Conservation (phyloP, 2,329 filamentous ascomycete genomes). For the Venturia asperata region DNA sequence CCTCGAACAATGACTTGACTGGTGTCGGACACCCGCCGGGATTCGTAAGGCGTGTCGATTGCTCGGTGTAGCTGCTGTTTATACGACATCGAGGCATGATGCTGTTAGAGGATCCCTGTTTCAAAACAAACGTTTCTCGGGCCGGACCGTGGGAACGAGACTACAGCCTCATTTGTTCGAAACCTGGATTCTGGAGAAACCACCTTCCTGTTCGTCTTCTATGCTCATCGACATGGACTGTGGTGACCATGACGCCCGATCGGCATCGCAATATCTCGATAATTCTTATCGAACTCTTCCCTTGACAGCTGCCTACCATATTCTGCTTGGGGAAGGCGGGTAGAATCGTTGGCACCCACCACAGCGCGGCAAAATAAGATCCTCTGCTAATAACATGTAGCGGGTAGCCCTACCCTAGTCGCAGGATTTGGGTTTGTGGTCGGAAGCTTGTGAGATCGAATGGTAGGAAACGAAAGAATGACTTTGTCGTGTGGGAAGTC, state of each 20-base stretch:
- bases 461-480: not conserved
- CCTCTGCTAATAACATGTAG: not conserved
- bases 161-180: constrained; percentile 1
- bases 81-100: not conserved
- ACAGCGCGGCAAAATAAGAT: not conserved
- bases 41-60: not conserved
- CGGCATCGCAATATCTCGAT: not conserved
- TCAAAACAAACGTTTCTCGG: not conserved
- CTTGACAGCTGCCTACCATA: not conserved
- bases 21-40: not conserved
- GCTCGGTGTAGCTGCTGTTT: not conserved
- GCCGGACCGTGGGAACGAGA: constrained; percentile 4
- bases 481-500: not conserved
- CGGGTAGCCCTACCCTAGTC: constrained; percentile 12
- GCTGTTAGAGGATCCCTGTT: not conserved
- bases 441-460: not conserved
- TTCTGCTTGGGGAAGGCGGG: not conserved
- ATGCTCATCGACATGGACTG: not conserved
- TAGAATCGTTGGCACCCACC: not conserved
- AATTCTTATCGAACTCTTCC: not conserved
- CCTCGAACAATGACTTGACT: too few relatives aligned
- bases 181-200: not conserved
- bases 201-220: not conserved
- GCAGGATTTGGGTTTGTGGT: constrained; percentile 5
- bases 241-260: not conserved